phyloP scores from a whole-genome alignment of 345 rosid genomes.

The Lepidium africanum region DNA sequence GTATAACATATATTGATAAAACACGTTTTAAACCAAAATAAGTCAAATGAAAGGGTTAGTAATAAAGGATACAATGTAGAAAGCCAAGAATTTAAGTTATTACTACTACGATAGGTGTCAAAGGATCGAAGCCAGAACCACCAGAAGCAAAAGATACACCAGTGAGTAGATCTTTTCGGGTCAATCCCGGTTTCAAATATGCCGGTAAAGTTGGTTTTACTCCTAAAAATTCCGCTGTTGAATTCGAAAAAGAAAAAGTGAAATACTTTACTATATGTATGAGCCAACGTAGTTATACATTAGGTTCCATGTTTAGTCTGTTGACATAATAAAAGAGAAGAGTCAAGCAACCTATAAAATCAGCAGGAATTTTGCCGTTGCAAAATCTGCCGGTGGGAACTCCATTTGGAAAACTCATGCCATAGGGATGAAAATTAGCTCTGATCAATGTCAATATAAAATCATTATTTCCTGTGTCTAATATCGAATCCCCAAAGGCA shows the following conservation, averaged over 20 bases:
- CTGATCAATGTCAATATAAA: constrained; percentile 27
- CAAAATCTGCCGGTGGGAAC: constrained; percentile 48
- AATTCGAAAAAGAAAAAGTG: not conserved
- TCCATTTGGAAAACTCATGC: constrained; percentile 38
- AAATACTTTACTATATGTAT: not conserved
- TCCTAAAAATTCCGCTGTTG: constrained; percentile 42
- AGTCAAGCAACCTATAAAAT: constrained; percentile 32
- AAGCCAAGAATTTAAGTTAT: not conserved
- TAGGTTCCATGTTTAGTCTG: not conserved
- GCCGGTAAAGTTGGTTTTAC: constrained; percentile 44
- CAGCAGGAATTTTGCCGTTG: constrained; percentile 49
- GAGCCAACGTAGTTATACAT: not conserved
- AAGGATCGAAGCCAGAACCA: constrained; percentile 47
- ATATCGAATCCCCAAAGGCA: constrained; percentile 48
- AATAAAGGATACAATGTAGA: not conserved
- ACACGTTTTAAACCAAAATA: not conserved
- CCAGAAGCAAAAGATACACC: constrained; percentile 66
- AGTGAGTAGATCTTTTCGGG: constrained; percentile 43
- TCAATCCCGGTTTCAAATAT: constrained; percentile 40
- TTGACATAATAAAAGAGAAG: not conserved
- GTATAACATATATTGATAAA: not conserved
- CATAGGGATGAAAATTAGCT: constrained; percentile 49
- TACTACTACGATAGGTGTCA: constrained; percentile 34
- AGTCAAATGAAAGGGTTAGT: not conserved
- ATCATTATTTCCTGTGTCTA: constrained; percentile 61